A percentile compares a stretch with the other conserved stretches of the same genome.
Conservation (phyloP, 1,284 basidiomycete genomes). For the Moesziomyces parantarcticus region DNA sequence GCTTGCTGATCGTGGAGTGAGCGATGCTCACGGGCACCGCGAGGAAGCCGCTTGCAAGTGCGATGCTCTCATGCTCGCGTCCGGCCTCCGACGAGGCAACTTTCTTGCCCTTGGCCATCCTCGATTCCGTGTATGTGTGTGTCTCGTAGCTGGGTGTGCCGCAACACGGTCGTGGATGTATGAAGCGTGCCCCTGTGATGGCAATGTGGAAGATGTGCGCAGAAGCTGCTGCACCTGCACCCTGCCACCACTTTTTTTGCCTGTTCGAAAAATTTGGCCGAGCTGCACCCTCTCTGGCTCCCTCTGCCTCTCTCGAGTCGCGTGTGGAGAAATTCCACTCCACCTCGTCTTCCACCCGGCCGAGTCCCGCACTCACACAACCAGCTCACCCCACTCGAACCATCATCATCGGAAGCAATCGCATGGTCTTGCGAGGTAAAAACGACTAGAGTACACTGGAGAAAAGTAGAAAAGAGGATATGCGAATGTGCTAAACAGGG, state of each 20-base stretch:
- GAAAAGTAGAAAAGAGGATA: slow-evolving; percentile 1
- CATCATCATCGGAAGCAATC: not conserved
- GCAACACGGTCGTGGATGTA: too few relatives aligned
- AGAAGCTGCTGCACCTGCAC: too few relatives aligned
- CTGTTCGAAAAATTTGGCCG: slow-evolving; percentile 1
- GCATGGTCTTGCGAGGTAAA: too few relatives aligned
- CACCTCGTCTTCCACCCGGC: not conserved
- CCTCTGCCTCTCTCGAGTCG: too few relatives aligned
- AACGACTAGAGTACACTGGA: slow-evolving; percentile 18
- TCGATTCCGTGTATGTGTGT: not conserved
- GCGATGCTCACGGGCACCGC: slow-evolving; percentile 28
- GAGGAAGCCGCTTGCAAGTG: slow-evolving; percentile 28
- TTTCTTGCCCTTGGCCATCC: slow-evolving; percentile 16
- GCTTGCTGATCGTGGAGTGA: not conserved
- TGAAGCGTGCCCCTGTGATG: too few relatives aligned
- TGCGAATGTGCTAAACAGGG: not conserved
- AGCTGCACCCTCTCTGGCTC: not conserved
- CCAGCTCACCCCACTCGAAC: too few relatives aligned
- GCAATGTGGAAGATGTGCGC: too few relatives aligned
- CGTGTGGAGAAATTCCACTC: slow-evolving; percentile 1
- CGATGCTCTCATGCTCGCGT: slow-evolving; percentile 3
- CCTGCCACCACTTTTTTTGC: not conserved
- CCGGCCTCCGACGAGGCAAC: not conserved
- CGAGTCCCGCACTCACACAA: not conserved
- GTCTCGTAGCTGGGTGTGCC: too few relatives aligned